Evolutionary conservation across 2,329 filamentous ascomycete species (phyloP), one percentile per base, ranked within the genome.

Genomic region (Calonectria leucothoes): DNA sequence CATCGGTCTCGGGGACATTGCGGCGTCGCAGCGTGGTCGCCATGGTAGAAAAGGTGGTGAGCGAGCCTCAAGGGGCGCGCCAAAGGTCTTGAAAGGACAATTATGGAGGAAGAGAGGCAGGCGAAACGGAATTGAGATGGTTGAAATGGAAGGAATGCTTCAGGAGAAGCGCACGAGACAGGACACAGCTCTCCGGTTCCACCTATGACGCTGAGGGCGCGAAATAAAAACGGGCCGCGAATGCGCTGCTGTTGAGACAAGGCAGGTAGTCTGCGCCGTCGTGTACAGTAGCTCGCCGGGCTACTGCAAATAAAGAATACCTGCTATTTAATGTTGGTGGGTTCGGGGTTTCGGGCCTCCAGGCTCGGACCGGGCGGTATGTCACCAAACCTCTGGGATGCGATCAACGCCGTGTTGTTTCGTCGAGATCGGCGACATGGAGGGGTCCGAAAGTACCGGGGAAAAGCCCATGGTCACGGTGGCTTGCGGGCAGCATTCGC

Each of bases 11-110:
- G 61, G 74, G 74, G 33, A 80, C 67, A 42, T 81, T 80, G 42
- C 83, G 82, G 52, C 83, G 82, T 75, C 83, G 83, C 57, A 84
- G 70, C 42, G 79, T 82, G n/a, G 82, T 81, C 52, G 82, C 78
- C 83, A 84, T 84, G 71, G 51, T 77, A 55, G 65, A 6, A 57
- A 63, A 31, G n/a, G 52, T 45, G 49, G 57, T 55, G 55, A 71
- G 66, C 70, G 69, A 67, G 76, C 76, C 79, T 75, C 79, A 39
- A 27, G 39, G 61, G 78, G 73, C 77, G 52, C 72, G 64, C 71
- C 71, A 48, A 52, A 48, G 15, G 66, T 59, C 68, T 64, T 11
- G 29, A 45, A n/a, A 20, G 15, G 48, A 72, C 76, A 72, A 72
- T 73, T 33, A 61, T 55, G 51, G 72, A 57, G 31, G 29, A 49